phyloP scores from a whole-genome alignment of 1,284 basidiomycete genomes.

The Apiotrichum mycotoxinovorans region DNA sequence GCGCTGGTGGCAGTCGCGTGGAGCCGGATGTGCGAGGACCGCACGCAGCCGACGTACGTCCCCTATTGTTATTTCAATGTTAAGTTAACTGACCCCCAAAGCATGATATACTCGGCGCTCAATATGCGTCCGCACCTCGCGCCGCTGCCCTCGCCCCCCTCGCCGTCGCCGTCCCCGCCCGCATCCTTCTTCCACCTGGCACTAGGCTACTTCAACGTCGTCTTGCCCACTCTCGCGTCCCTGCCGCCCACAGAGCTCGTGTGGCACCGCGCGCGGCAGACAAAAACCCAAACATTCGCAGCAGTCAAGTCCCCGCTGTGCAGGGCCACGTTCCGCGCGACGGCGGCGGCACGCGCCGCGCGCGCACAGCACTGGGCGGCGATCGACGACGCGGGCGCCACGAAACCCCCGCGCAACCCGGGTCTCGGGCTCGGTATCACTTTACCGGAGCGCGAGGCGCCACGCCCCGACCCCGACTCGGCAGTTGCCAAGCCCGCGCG shows the following conservation, averaged over 20 bases:
- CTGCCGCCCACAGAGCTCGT: conserved; percentile 50
- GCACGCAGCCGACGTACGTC: conserved; percentile 57
- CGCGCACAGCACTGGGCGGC: conserved; percentile 63
- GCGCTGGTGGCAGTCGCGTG: conserved; percentile 71
- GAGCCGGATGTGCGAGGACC: conserved; percentile 53
- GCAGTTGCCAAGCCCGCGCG: neutral
- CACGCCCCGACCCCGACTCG: neutral
- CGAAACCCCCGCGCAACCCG: neutral
- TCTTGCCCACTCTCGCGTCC: conserved; percentile 64
- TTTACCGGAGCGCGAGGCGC: conserved; percentile 5
- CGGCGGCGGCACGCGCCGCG: conserved; percentile 61
- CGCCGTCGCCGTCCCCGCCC: too few species aligned
- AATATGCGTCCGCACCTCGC: conserved; percentile 60
- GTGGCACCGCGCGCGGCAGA: conserved; percentile 68
- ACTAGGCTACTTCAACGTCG: conserved; percentile 72
- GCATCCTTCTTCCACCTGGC: conserved; percentile 72
- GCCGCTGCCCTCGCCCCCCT: conserved; percentile 50
- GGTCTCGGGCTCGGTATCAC: conserved; percentile 13
- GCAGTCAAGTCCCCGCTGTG: conserved; percentile 63
- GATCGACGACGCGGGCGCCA: conserved; percentile 59
- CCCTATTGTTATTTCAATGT: too few species aligned
- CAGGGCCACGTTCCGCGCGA: conserved; percentile 59
- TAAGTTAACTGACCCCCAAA: conserved; percentile 30
- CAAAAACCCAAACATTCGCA: conserved; percentile 62
- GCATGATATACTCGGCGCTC: conserved; percentile 73